These are phyloP conservation scores for Bruguiera gymnorhiza DNA, from an alignment of 345 rosid genomes.

Conservation along the genomic window DNA sequence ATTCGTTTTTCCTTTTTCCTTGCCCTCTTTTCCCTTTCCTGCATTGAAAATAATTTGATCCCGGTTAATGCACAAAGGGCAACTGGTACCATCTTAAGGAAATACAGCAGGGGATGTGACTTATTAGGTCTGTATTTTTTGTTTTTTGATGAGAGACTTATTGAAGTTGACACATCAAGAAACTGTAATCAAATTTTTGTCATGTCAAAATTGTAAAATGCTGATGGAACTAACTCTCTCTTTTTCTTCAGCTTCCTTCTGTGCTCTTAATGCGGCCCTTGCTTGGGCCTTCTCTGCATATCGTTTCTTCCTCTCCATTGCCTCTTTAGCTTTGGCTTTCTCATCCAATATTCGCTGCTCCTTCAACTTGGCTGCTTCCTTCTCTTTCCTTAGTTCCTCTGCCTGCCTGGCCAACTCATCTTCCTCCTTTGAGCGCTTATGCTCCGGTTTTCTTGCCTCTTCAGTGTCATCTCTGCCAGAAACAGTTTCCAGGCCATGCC, in stretches of 20 bases:
- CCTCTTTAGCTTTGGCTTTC: constrained; percentile 76
- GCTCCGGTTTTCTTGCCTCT: constrained; percentile 47
- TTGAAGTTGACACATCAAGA: not conserved
- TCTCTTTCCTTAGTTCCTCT: constrained; percentile 63
- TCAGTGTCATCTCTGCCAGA: constrained; percentile 42
- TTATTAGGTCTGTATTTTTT: not conserved
- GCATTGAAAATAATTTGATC: constrained; percentile 6
- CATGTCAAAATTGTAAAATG: not conserved
- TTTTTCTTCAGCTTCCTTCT: constrained; percentile 71
- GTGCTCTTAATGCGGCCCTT: constrained; percentile 60
- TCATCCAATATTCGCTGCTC: constrained; percentile 71
- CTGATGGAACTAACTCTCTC: constrained; percentile 52
- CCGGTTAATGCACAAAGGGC: not conserved
- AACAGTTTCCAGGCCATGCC: constrained; percentile 27
- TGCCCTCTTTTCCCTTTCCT: constrained; percentile 81
- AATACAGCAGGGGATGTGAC: not conserved
- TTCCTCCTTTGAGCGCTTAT: constrained; percentile 61
- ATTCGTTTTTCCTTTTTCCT: constrained; percentile 71
- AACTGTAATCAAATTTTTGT: not conserved
- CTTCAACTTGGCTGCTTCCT: constrained; percentile 56
- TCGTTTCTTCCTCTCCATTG: constrained; percentile 70
- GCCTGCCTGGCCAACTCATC: constrained; percentile 69
- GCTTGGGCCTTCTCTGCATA: constrained; percentile 70
- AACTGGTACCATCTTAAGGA: too few species aligned
- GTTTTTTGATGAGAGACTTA: too few species aligned